Evolutionary conservation across 371 early-diverging fungal species (phyloP).

Genomic region (Mucor sp.): DNA sequence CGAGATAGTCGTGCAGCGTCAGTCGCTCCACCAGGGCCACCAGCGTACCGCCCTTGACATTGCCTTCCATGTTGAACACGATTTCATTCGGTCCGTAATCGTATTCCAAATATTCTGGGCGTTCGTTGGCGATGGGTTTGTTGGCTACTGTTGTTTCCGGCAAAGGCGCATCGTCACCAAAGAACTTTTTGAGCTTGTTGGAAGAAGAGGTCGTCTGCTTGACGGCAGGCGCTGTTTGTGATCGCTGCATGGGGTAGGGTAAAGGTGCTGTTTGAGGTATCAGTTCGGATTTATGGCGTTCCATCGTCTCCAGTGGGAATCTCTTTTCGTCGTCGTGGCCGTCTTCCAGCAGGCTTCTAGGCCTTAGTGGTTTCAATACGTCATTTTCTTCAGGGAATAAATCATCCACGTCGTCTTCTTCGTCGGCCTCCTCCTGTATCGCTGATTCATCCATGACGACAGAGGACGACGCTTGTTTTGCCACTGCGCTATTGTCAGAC

Average conservation of each 20-base stretch:
- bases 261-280: neutral
- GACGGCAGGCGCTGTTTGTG: slow-evolving; percentile 53
- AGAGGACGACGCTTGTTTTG: neutral
- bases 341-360: neutral
- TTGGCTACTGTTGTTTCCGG: slow-evolving; percentile 15
- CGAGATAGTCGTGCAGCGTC: slow-evolving; percentile 80
- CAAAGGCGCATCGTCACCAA: slow-evolving; percentile 58
- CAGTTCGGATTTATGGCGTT: slow-evolving; percentile 13
- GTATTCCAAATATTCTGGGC: slow-evolving; percentile 62
- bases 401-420: slow-evolving; percentile 6
- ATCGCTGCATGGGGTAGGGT: slow-evolving; percentile 36
- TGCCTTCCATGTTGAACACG: slow-evolving; percentile 78
- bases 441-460: neutral
- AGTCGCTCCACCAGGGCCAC: slow-evolving; percentile 82
- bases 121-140: slow-evolving; percentile 9
- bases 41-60: slow-evolving; percentile 88
- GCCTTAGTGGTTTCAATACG: neutral
- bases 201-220: slow-evolving; percentile 48
- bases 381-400: neutral
- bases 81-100: slow-evolving; percentile 79
- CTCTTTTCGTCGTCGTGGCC: neutral
- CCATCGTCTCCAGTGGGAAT: neutral
- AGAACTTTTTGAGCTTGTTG: slow-evolving; percentile 59
- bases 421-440: slow-evolving; percentile 9
- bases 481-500: neutral